Evolutionary conservation across 1,284 basidiomycete genomes (phyloP), one percentile per base, ranked within the genome.

Genomic region (Marasmius fiardii): DNA sequence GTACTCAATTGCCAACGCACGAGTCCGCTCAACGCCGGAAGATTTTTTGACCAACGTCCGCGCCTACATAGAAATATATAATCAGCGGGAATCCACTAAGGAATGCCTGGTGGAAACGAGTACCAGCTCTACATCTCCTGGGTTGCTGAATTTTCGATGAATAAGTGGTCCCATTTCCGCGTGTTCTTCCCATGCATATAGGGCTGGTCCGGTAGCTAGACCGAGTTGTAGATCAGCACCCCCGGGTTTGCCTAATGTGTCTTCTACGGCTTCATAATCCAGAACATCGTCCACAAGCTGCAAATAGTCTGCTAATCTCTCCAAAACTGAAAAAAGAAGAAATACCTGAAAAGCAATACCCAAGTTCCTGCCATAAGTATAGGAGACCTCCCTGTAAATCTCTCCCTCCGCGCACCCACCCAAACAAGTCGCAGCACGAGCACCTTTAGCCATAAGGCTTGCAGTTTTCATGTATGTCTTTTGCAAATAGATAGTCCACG

Each of bases 401-500:
- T 95, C 92, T 3, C 85, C 85, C 66, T 91, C 84, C 51, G 76
- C 80, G 63, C 88, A 91, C 0, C 96, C 96, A 4, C 95, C 96
- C 0, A 99, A 79, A 3, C 96, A 88, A 5, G 94, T 92, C 0
- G 93, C 85, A 4, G 93, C 92, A 7, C 95, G 82, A 1, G 92
- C 89, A 2, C 90, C 90, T 72, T 98, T 99, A 1, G 95, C 95
- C 82, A 99, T 96, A 57, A 99, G 74, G 65, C 90, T 93, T 16
- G 96, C 96, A 4, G 95, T 97, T 75, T 99, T 98, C 66, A 99
- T 77, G 68, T 98, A 99, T 24, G 93, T 95, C 75, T 96, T 98
- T 65, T 87, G 85, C 69, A 98, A 79, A 74, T 99, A 99, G 34
- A 88, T 77, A 57, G 87, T 86, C 83, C 96, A 98, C 59, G 87